phyloP scores from a whole-genome alignment of 805 yeast genomes.

The Saccharomycopsis capsularis region DNA sequence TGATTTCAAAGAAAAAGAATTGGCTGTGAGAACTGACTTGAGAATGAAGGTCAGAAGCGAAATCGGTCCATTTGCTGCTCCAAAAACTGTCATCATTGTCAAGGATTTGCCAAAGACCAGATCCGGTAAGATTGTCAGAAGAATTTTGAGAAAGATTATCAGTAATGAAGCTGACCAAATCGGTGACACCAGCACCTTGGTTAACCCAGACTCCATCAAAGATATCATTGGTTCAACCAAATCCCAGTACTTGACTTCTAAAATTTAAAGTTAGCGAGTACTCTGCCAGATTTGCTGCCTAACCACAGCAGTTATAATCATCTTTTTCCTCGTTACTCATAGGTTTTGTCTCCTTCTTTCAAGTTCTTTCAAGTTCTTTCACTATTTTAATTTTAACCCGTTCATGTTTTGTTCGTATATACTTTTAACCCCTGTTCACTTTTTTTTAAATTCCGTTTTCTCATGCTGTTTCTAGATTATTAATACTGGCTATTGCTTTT shows the following conservation, averaged over 20 bases:
- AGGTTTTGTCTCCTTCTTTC: no score
- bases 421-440: no score
- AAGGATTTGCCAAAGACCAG: slow-evolving; percentile 96
- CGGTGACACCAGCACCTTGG: slow-evolving; percentile 86
- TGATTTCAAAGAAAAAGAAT: slow-evolving; percentile 26
- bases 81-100: slow-evolving; percentile 71
- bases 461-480: no score
- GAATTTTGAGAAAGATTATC: slow-evolving; percentile 88
- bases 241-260: slow-evolving; percentile 27
- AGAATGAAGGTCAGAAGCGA: slow-evolving; percentile 84
- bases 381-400: no score
- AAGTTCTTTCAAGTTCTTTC: no score
- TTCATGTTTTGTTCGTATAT: no score
- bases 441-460: no score
- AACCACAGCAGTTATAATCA: no score
- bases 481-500: no score
- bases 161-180: slow-evolving; percentile 88
- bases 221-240: slow-evolving; percentile 66
- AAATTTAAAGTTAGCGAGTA: no score
- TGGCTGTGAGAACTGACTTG: slow-evolving; percentile 55
- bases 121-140: slow-evolving; percentile 98
- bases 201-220: slow-evolving; percentile 79
- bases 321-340: no score
- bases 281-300: no score
- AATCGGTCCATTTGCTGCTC: slow-evolving; percentile 87